phyloP scores from a whole-genome alignment of 139 green algal genomes.

The Desmodesmus armatus region DNA sequence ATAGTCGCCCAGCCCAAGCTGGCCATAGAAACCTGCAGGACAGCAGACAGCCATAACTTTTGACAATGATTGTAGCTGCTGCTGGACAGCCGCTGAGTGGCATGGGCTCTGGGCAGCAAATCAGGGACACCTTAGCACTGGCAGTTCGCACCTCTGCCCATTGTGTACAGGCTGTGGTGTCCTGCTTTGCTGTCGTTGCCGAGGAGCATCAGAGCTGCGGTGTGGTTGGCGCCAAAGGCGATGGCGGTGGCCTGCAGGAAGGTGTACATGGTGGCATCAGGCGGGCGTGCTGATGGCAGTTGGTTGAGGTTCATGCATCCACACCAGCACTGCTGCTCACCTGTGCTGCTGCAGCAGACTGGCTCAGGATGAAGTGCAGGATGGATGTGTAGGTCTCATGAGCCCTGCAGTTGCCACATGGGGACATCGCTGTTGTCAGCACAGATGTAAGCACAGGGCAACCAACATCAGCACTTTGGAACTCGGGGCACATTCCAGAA shows the following conservation, averaged over 20 bases:
- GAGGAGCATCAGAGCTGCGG: constrained; percentile 62
- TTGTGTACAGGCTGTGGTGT: constrained; percentile 58
- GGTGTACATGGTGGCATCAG: no score
- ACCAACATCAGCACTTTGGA: no score
- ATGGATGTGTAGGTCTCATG: constrained; percentile 71
- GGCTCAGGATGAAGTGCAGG: constrained; percentile 78
- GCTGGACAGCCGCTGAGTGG: neutral
- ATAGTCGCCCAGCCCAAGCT: constrained; percentile 74
- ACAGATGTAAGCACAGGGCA: neutral
- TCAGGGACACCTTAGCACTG: neutral
- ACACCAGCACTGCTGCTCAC: no score
- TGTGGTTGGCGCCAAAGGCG: constrained; percentile 79
- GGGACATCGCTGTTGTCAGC: no score
- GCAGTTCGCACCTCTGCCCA: constrained; percentile 44
- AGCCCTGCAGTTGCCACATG: constrained; percentile 53
- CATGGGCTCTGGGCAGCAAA: neutral
- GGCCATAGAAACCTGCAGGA: constrained; percentile 84
- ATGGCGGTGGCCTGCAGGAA: constrained; percentile 72
- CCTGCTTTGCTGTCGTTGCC: constrained; percentile 16
- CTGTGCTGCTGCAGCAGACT: constrained; percentile 57
- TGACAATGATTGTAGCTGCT: neutral
- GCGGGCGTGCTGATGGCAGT: neutral
- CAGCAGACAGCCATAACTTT: neutral
- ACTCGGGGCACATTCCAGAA: neutral
- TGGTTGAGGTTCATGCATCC: neutral